Evolutionary conservation across 2,329 filamentous ascomycete species (phyloP).

Genomic region (Stagonosporopsis cucurbitacearum): DNA sequence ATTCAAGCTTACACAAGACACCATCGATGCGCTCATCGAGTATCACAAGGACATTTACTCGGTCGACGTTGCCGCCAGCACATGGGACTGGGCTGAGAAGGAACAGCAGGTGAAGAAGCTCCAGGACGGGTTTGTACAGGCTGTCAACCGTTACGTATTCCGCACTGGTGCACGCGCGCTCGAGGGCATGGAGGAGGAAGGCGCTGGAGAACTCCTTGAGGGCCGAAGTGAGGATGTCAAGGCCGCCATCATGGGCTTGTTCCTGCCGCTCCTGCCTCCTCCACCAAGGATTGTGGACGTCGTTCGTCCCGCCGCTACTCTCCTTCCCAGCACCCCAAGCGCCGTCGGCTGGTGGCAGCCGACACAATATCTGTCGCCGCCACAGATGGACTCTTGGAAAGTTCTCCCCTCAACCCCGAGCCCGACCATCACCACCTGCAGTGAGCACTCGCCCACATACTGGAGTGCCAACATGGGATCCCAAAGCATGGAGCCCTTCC

Average conservation of each 20-base stretch:
- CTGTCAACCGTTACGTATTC: slow-evolving; percentile 96
- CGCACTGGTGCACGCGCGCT: slow-evolving; percentile 86
- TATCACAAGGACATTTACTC: slow-evolving; percentile 97
- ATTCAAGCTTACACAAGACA: slow-evolving; percentile 94
- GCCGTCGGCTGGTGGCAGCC: slow-evolving; percentile 83
- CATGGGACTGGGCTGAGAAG: slow-evolving; percentile 96
- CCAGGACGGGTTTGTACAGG: slow-evolving; percentile 95
- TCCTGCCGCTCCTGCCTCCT: slow-evolving; percentile 83
- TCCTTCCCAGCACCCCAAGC: slow-evolving; percentile 82
- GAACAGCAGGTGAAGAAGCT: slow-evolving; percentile 95
- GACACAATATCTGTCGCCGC: slow-evolving; percentile 66
- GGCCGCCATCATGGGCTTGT: slow-evolving; percentile 79
- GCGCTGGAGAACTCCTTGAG: slow-evolving; percentile 88
- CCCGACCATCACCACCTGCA: slow-evolving; percentile 70
- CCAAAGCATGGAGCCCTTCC: slow-evolving; percentile 69
- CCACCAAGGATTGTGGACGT: slow-evolving; percentile 90
- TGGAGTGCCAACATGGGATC: slow-evolving; percentile 72
- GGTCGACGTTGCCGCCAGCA: slow-evolving; percentile 84
- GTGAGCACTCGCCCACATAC: slow-evolving; percentile 73
- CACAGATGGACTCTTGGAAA: slow-evolving; percentile 85
- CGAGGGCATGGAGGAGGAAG: slow-evolving; percentile 96
- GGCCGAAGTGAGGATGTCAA: slow-evolving; percentile 95
- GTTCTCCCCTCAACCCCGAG: slow-evolving; percentile 88
- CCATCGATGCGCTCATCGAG: slow-evolving; percentile 90
- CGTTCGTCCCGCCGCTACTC: slow-evolving; percentile 80